Conservation (phyloP, 2,329 filamentous ascomycete genomes). For the Zymoseptoria brevis region DNA sequence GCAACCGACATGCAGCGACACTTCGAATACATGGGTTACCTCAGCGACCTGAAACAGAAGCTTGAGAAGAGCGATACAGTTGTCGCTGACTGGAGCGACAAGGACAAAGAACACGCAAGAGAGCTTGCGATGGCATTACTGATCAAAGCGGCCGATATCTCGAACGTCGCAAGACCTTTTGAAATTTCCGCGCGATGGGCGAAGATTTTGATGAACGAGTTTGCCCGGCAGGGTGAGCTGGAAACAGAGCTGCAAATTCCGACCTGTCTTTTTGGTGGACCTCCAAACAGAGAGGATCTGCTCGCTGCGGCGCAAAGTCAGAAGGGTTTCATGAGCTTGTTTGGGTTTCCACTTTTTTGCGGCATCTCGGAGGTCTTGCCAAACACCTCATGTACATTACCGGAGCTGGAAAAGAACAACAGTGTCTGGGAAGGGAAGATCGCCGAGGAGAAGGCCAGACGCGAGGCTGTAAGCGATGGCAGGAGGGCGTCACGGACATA, state of each 20-base stretch:
- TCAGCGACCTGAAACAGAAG: slow-evolving; percentile 73
- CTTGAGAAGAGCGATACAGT: slow-evolving; percentile 56
- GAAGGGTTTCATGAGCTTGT: slow-evolving; percentile 93
- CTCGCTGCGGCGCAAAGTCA: slow-evolving; percentile 79
- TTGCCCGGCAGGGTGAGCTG: slow-evolving; percentile 86
- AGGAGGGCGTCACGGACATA: slow-evolving; percentile 20
- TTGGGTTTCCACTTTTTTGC: slow-evolving; percentile 85
- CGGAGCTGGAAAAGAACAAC: slow-evolving; percentile 73
- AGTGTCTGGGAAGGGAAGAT: slow-evolving; percentile 63
- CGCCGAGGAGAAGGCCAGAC: slow-evolving; percentile 51
- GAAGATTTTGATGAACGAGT: slow-evolving; percentile 88
- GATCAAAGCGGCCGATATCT: slow-evolving; percentile 98
- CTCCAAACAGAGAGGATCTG: slow-evolving; percentile 73
- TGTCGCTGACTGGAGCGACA: slow-evolving; percentile 67
- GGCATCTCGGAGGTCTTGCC: slow-evolving; percentile 81
- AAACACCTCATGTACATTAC: slow-evolving; percentile 72
- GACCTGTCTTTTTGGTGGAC: slow-evolving; percentile 71
- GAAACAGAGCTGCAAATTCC: slow-evolving; percentile 80
- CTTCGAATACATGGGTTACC: slow-evolving; percentile 89
- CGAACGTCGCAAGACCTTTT: slow-evolving; percentile 86
- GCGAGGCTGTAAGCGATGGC: slow-evolving; percentile 21
- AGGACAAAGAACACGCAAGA: slow-evolving; percentile 67
- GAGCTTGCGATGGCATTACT: slow-evolving; percentile 79
- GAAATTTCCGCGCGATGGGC: slow-evolving; percentile 83
- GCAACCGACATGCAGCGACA: slow-evolving; percentile 97